Conservation (phyloP, 2,329 filamentous ascomycete species). For the Tricladium varicosporioides region DNA sequence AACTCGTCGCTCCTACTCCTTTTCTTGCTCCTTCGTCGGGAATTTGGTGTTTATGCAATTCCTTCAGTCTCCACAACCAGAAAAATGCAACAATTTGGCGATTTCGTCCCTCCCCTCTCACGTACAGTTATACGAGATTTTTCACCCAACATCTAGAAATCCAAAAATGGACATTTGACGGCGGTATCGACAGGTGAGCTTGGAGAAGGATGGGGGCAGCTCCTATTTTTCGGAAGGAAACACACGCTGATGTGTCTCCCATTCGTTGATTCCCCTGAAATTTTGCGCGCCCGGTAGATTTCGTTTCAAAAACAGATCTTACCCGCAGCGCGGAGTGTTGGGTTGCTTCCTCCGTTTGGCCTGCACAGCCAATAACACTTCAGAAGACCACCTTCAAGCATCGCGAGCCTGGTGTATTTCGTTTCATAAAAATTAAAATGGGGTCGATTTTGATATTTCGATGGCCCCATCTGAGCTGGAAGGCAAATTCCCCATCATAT, state of each 20-base stretch:
- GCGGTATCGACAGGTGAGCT: background rate
- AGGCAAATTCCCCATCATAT: background rate
- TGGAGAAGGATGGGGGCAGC: no score
- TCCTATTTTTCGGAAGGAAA: background rate
- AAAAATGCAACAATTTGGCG: background rate
- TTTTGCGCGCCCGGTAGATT: background rate
- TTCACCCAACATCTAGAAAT: background rate
- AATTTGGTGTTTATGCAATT: no score
- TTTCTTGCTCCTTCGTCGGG: no score
- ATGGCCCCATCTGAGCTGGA: background rate
- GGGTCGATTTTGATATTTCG: background rate
- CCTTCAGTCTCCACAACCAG: background rate
- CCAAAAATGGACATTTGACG: no score
- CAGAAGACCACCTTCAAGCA: background rate
- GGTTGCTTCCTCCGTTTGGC: background rate
- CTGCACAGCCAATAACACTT: background rate
- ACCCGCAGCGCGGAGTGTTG: background rate
- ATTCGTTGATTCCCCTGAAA: background rate
- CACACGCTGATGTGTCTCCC: background rate
- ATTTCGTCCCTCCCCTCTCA: background rate
- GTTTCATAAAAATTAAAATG: constrained; percentile 1
- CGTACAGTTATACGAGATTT: background rate
- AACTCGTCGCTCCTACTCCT: background rate
- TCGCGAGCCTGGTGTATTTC: background rate
- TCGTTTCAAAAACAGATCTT: background rate